Evolutionary conservation across 164 flowering plant genomes (phyloP).

Genomic region (Hamamelis virginiana): DNA sequence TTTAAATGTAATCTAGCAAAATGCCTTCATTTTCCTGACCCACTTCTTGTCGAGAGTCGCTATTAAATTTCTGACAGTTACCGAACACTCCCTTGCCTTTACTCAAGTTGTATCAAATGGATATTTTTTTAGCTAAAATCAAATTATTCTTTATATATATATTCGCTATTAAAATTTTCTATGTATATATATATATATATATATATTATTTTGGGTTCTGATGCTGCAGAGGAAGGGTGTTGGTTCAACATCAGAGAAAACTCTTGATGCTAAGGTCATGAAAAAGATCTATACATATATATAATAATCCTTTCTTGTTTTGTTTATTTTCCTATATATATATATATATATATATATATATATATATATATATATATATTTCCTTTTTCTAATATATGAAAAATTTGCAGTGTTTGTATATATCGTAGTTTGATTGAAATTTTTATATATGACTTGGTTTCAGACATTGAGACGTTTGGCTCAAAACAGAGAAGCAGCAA

Average conservation of each 20-base stretch:
- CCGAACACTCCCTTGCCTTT: no score
- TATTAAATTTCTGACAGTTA: no score
- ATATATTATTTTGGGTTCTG: background rate
- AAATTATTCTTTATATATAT: no score
- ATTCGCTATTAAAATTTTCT: no score
- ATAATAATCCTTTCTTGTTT: background rate
- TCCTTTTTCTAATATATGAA: background rate
- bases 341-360: background rate
- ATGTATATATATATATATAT: no score
- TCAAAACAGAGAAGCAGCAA: slow-evolving; percentile 98
- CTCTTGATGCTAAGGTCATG: slow-evolving; percentile 80
- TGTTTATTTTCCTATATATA: background rate
- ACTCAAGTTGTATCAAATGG: no score
- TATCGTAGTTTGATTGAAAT: background rate
- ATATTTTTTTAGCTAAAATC: no score
- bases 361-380: background rate
- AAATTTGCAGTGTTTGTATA: background rate
- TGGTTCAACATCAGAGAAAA: slow-evolving; percentile 66
- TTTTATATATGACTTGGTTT: background rate
- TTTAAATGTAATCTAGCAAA: no score
- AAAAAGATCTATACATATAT: no score
- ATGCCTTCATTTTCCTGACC: no score
- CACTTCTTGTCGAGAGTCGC: no score
- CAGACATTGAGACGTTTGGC: slow-evolving; percentile 95
- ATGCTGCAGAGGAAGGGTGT: slow-evolving; percentile 75